These are phyloP conservation scores for Solanum rostratum DNA, from an alignment of 257 asterid species.

Conservation along the genomic window DNA sequence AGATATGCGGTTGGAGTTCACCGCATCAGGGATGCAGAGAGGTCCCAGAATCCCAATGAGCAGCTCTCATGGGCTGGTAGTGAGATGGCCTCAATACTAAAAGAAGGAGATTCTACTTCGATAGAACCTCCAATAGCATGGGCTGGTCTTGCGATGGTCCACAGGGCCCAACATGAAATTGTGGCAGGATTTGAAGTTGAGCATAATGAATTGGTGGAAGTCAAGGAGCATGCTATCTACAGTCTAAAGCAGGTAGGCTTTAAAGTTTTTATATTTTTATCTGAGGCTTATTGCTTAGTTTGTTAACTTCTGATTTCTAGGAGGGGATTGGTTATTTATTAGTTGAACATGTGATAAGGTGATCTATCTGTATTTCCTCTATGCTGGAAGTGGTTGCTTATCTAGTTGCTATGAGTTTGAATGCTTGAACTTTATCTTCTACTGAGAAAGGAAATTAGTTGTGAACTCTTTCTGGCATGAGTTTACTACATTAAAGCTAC, in stretches of 20 bases:
- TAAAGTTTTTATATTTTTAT: background rate
- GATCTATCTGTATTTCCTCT: background rate
- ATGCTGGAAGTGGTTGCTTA: background rate
- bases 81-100: conserved; percentile 90
- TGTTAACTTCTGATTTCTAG: background rate
- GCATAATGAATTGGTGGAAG: conserved; percentile 59
- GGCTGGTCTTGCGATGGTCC: conserved; percentile 95
- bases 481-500: background rate
- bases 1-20: conserved; percentile 89
- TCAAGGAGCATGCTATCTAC: conserved; percentile 70
- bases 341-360: background rate
- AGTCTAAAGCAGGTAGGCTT: conserved; percentile 76
- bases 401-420: background rate
- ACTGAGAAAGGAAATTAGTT: background rate
- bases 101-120: conserved; percentile 74
- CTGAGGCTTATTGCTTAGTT: background rate
- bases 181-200: conserved; percentile 81
- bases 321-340: background rate
- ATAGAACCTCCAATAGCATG: conserved; percentile 82
- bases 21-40: conserved; percentile 90
- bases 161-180: conserved; percentile 93
- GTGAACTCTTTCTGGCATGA: background rate
- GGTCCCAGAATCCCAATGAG: conserved; percentile 84
- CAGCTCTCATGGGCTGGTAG: conserved; percentile 98
- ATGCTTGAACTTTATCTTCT: background rate